phyloP scores from a whole-genome alignment of 139 green algal species.

The Choricystis sp. region DNA sequence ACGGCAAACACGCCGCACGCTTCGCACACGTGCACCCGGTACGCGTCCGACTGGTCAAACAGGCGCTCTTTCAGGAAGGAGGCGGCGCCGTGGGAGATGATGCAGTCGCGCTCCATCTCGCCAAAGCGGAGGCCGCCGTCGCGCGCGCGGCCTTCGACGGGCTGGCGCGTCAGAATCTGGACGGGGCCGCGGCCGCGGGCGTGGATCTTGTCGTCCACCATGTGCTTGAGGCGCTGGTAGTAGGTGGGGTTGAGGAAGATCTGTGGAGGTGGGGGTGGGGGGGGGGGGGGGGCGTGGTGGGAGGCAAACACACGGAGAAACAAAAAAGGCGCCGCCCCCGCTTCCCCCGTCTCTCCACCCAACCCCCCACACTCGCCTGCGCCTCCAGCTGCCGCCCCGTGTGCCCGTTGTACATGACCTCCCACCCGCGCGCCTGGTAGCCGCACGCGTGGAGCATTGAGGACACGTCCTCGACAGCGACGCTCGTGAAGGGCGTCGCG shows the following conservation, averaged over 20 bases:
- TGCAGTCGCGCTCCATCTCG: slow-evolving; percentile 98
- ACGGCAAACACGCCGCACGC: slow-evolving; percentile 62
- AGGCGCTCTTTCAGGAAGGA: slow-evolving; percentile 79
- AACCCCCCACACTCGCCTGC: too few species aligned
- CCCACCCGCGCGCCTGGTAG: slow-evolving; percentile 76
- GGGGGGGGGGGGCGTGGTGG: too few species aligned
- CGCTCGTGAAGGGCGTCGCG: slow-evolving; percentile 93
- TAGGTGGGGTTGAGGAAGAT: slow-evolving; percentile 98
- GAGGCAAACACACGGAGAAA: too few species aligned
- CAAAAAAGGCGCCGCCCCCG: too few species aligned
- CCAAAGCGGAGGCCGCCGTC: slow-evolving; percentile 95
- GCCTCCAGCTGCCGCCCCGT: slow-evolving; percentile 55
- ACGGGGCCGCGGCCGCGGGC: slow-evolving; percentile 50
- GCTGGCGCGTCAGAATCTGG: slow-evolving; percentile 91
- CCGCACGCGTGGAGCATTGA: slow-evolving; percentile 62
- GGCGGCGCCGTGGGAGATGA: slow-evolving; percentile 74
- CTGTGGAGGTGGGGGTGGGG: too few species aligned
- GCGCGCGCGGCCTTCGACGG: slow-evolving; percentile 80
- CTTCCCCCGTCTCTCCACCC: too few species aligned
- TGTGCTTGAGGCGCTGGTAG: slow-evolving; percentile 99
- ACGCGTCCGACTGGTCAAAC: slow-evolving; percentile 74
- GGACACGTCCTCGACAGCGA: slow-evolving; percentile 92
- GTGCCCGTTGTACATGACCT: slow-evolving; percentile 94
- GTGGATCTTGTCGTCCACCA: slow-evolving; percentile 98
- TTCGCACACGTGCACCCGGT: slow-evolving; percentile 74